Conservation (phyloP, 2,329 filamentous ascomycete species). For the Madurella fahalii region DNA sequence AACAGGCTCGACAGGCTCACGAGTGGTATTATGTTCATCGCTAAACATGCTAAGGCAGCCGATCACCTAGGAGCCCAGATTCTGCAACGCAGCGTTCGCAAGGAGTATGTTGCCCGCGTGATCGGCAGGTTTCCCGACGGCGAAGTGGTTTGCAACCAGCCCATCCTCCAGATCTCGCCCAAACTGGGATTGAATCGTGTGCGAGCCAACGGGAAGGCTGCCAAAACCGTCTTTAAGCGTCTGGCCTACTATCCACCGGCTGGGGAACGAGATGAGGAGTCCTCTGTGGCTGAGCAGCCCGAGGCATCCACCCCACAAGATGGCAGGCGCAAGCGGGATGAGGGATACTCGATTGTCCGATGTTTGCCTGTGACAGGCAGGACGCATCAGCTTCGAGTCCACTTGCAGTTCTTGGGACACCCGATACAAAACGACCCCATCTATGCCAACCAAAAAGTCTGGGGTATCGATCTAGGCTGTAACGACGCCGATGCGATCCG, state of each 20-base stretch:
- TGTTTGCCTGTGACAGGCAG: conserved; percentile 90
- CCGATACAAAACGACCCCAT: conserved; percentile 98
- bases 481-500: conserved; percentile 60
- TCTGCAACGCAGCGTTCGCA: conserved; percentile 74
- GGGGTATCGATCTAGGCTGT: conserved; percentile 73
- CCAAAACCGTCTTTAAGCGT: conserved; percentile 85
- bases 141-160: conserved; percentile 87
- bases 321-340: conserved; percentile 44
- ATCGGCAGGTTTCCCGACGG: conserved; percentile 88
- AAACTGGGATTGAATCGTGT: conserved; percentile 93
- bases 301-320: conserved; percentile 21
- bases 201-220: conserved; percentile 86
- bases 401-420: conserved; percentile 89
- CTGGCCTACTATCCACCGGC: conserved; percentile 80
- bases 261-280: conserved; percentile 11
- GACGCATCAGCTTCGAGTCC: conserved; percentile 92
- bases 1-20: conserved; percentile 93
- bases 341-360: conserved; percentile 90
- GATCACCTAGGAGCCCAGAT: conserved; percentile 75
- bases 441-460: conserved; percentile 91
- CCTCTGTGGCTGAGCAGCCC: conserved; percentile 20
- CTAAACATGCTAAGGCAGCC: conserved; percentile 76
- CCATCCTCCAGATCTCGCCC: conserved; percentile 88
- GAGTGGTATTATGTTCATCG: conserved; percentile 97
- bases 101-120: conserved; percentile 92